A percentile compares a stretch with the other conserved stretches of the same genome.
Conservation (phyloP, 2,329 filamentous ascomycete species). For the Scedosporium boydii region DNA sequence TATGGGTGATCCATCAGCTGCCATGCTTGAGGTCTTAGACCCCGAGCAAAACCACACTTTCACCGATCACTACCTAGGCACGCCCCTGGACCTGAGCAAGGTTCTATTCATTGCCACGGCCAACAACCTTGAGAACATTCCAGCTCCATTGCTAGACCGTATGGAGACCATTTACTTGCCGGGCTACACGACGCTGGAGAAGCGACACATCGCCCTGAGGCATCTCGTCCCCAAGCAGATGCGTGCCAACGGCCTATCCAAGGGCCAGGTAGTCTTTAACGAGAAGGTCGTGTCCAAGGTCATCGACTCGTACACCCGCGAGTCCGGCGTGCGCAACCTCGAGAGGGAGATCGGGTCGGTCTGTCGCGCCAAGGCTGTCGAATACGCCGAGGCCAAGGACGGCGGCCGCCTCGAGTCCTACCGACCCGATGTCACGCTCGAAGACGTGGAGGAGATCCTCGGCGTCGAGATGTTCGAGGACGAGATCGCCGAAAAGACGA, state of each 20-base stretch:
- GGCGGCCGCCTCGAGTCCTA: slow-evolving; percentile 59
- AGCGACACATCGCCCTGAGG: slow-evolving; percentile 84
- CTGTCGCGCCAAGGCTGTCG: slow-evolving; percentile 88
- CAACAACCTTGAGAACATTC: slow-evolving; percentile 90
- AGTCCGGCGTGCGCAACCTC: slow-evolving; percentile 90
- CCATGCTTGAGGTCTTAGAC: slow-evolving; percentile 95
- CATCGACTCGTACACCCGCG: slow-evolving; percentile 92
- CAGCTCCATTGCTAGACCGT: slow-evolving; percentile 83
- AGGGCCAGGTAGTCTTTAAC: slow-evolving; percentile 65
- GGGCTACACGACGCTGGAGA: slow-evolving; percentile 95
- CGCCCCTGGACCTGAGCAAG: slow-evolving; percentile 91
- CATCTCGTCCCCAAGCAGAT: slow-evolving; percentile 97
- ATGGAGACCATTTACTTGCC: slow-evolving; percentile 95
- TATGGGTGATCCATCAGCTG: slow-evolving; percentile 90
- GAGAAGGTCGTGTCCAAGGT: slow-evolving; percentile 88
- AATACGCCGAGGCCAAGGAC: slow-evolving; percentile 87
- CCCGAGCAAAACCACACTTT: slow-evolving; percentile 96
- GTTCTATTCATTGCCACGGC: slow-evolving; percentile 96
- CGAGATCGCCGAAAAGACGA: slow-evolving; percentile 74
- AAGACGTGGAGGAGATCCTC: slow-evolving; percentile 82
- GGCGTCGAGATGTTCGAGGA: slow-evolving; percentile 92
- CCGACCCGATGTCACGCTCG: slow-evolving; percentile 60
- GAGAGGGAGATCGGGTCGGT: slow-evolving; percentile 93
- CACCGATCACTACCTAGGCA: slow-evolving; percentile 91
- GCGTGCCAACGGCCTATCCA: slow-evolving; percentile 72